These are phyloP conservation scores for Orbilia ellipsospora DNA, from an alignment of 2,329 filamentous ascomycete species.

Conservation along the genomic window DNA sequence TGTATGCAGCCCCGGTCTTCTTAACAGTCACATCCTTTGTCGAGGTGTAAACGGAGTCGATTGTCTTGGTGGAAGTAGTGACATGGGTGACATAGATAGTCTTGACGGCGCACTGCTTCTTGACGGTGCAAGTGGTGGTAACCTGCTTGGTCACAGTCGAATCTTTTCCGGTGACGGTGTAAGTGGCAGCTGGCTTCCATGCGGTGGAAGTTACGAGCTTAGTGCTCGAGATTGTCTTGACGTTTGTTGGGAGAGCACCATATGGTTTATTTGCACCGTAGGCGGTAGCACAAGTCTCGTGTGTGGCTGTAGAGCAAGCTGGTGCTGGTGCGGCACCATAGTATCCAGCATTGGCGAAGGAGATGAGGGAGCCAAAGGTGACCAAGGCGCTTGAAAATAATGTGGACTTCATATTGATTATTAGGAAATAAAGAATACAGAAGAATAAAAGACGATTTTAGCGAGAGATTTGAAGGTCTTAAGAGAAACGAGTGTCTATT, in stretches of 20 bases:
- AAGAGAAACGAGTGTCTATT: constrained; percentile 9
- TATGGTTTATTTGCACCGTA: constrained; percentile 2
- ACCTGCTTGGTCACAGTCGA: constrained; percentile 3
- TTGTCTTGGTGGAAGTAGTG: background rate
- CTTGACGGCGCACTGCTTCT: constrained; percentile 7
- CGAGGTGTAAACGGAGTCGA: constrained; percentile 1
- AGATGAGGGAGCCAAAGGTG: background rate
- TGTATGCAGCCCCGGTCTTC: background rate
- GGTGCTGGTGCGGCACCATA: background rate
- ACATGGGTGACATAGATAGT: constrained; percentile 12
- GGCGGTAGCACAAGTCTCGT: constrained; percentile 4
- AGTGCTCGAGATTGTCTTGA: background rate
- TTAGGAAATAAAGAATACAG: background rate
- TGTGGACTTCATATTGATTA: constrained; percentile 17
- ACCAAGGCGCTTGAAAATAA: constrained; percentile 10
- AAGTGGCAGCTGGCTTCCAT: constrained; percentile 3
- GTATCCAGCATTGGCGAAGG: constrained; percentile 1
- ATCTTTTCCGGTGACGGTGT: constrained; percentile 9
- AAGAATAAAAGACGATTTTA: background rate
- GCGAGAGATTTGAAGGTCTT: background rate
- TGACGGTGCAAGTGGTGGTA: constrained; percentile 5
- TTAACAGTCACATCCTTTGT: constrained; percentile 3
- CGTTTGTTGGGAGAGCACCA: background rate
- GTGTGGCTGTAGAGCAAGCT: background rate
- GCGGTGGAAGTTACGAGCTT: background rate